phyloP scores from a whole-genome alignment of 805 yeast species.

The Candida succiphila region DNA sequence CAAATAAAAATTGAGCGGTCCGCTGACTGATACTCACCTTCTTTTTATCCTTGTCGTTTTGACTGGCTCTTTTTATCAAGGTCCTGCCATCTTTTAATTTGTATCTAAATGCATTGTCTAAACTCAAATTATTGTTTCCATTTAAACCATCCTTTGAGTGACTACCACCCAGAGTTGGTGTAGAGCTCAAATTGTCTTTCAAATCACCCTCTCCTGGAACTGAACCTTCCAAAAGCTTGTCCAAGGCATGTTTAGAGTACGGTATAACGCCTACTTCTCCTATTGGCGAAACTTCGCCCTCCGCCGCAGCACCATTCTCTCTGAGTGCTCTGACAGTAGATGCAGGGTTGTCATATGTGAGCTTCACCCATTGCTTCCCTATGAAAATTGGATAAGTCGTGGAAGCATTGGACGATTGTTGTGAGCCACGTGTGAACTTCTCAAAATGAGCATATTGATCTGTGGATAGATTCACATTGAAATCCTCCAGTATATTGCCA shows the following conservation, averaged over 20 bases:
- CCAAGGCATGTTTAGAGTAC: constrained; percentile 49
- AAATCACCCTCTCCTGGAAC: constrained; percentile 36
- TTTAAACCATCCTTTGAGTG: constrained; percentile 6
- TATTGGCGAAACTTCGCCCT: constrained; percentile 37
- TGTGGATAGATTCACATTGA: constrained; percentile 25
- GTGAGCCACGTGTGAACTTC: too few relatives aligned
- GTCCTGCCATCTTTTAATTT: constrained; percentile 31
- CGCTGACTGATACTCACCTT: constrained; percentile 8
- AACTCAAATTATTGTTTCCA: constrained; percentile 2
- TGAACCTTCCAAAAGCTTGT: constrained; percentile 40
- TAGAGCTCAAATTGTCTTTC: constrained; percentile 30
- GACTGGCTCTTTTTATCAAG: constrained; percentile 21
- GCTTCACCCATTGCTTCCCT: constrained; percentile 86
- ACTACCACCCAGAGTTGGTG: too few relatives aligned
- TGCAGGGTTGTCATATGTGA: constrained; percentile 68
- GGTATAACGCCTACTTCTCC: constrained; percentile 78
- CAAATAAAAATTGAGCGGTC: constrained; percentile 10
- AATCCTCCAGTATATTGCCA: constrained; percentile 73
- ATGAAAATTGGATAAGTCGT: constrained; percentile 58
- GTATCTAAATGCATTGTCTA: constrained; percentile 10
- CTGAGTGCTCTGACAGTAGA: constrained; percentile 78
- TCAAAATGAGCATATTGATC: neutral
- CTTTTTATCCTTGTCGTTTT: constrained; percentile 3
- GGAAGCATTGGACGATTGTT: neutral
- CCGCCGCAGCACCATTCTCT: constrained; percentile 68